Evolutionary conservation across 208 protist genomes (phyloP), one percentile per base, ranked within the genome.

Genomic region (Trypanosoma rangeli): DNA sequence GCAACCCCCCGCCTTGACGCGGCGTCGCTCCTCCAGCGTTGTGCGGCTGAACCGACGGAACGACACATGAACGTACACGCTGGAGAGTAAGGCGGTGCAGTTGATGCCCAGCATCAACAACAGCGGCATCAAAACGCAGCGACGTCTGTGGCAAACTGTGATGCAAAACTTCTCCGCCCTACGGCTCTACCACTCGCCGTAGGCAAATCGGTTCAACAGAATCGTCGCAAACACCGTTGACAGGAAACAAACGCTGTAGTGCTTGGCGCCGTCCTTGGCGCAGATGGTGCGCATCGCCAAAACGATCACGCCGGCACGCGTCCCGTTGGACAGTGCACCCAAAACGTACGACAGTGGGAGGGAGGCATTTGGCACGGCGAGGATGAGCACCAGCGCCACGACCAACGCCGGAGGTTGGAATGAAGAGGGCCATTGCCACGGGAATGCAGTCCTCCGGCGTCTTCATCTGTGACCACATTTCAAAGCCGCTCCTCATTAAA

Each of bases 381-480:
- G 29, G 22, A 58, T 58, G 22, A 72, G 22, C 13, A 53, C 54
- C 35, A 64, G 28, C 2, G 80, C 61, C 1, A 78, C 22, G 26
- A 89, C 74, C 37, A 89, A n/a, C 55, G 31, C 70, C 60, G 5
- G 64, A 16, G 3, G 82, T 73, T 0, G 89, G 89, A 31, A 90
- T 80, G 52, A 89, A 89, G 10, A 92, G 62, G 15, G 74, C 74
- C 9, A 83, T 64, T 5, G 89, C 90, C 1, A 94, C 73, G 4
- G 89, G 85, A 60, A 92, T 90, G n/a, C 89, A 84, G 60, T 87
- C 63, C 54, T 86, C 78, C 35, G 84, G 68, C 20, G 50, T 64
- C 7, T 83, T 77, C 48, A 81, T 74, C 53, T 92, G 86, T 29
- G 85, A 83, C 75, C 74, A 87, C 37, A 92, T 75, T 61, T 94